phyloP scores from a whole-genome alignment of 148 eudicot genomes.

The Persicaria maculosa region DNA sequence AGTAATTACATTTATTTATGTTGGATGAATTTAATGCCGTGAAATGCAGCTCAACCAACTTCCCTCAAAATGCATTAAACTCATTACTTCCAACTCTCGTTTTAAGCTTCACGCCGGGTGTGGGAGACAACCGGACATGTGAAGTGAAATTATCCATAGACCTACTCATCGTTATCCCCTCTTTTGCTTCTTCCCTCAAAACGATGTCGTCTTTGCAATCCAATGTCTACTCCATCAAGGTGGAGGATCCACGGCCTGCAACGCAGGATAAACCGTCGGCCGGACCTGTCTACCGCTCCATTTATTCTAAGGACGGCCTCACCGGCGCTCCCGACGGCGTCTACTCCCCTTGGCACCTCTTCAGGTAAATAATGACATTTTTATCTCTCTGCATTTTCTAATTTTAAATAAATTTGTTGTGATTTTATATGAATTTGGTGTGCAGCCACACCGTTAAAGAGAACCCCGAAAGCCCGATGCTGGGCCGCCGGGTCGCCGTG shows the following conservation, averaged over 20 bases:
- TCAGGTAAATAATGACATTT: slow-evolving; percentile 33
- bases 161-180: neutral
- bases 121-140: neutral
- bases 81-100: neutral
- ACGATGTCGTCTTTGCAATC: neutral
- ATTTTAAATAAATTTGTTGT: neutral
- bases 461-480: slow-evolving; percentile 52
- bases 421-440: neutral
- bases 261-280: slow-evolving; percentile 50
- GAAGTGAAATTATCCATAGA: too few relatives aligned
- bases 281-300: slow-evolving; percentile 69
- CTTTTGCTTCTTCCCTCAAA: neutral
- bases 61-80: neutral
- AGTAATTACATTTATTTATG: neutral
- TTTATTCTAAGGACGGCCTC: slow-evolving; percentile 78
- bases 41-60: neutral
- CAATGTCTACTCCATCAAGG: slow-evolving; percentile 46
- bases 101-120: neutral
- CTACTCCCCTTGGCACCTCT: slow-evolving; percentile 77
- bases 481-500: slow-evolving; percentile 64
- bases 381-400: neutral
- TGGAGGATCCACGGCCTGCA: slow-evolving; percentile 51
- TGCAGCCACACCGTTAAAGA: slow-evolving; percentile 60
- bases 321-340: slow-evolving; percentile 45
- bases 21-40: neutral